These are phyloP conservation scores for Geotrichum klebahnii DNA, from an alignment of 1,139 yeast genomes.

Conservation along the genomic window DNA sequence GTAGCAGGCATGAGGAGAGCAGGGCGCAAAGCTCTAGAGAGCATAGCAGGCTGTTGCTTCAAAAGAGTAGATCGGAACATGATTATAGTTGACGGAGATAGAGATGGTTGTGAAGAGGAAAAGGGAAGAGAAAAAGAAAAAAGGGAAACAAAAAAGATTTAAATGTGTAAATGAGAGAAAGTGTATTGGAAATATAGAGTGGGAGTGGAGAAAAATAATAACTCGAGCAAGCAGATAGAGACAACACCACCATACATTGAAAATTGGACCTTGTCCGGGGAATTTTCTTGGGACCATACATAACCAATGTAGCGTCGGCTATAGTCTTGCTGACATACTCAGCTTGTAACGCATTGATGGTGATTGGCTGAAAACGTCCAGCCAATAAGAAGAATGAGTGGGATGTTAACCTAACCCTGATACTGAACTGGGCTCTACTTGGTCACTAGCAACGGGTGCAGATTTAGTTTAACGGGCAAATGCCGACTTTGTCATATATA, in stretches of 20 bases:
- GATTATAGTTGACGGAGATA: slow-evolving; percentile 1
- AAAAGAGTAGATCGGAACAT: slow-evolving; percentile 21
- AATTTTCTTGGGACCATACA: slow-evolving; percentile 4
- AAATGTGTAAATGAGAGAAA: too few relatives aligned
- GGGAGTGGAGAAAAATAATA: too few relatives aligned
- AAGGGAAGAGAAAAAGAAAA: slow-evolving; percentile 4
- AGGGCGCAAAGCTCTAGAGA: slow-evolving; percentile 17
- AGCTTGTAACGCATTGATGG: background rate
- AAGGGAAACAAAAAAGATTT: too few relatives aligned
- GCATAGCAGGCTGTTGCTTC: slow-evolving; percentile 13
- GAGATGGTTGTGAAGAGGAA: background rate
- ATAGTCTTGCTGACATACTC: too few relatives aligned
- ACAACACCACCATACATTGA: background rate
- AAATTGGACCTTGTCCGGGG: slow-evolving; percentile 11
- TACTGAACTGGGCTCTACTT: background rate
- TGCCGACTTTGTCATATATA: too few relatives aligned
- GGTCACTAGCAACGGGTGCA: too few relatives aligned
- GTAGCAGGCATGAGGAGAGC: slow-evolving; percentile 3
- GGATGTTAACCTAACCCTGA: background rate
- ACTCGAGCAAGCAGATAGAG: background rate
- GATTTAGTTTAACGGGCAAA: too few relatives aligned
- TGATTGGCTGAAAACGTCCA: slow-evolving; percentile 3
- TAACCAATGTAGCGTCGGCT: background rate
- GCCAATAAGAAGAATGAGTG: background rate
- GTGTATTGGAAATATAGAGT: too few relatives aligned